Evolutionary conservation across 108 stramenopile species (phyloP).

Genomic region (Cyclotella choctawhatcheeana): DNA sequence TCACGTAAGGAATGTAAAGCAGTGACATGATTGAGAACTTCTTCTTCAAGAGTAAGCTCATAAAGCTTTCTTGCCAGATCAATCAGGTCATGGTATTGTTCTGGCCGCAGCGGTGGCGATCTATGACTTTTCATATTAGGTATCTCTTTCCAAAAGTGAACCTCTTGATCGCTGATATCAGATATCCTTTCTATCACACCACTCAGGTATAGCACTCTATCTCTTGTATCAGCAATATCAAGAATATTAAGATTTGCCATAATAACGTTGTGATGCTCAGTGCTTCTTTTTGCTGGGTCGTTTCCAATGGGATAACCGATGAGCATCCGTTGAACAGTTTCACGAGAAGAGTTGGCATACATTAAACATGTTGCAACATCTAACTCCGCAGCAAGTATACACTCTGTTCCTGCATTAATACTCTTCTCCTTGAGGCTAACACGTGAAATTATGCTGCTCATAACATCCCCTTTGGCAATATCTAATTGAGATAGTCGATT

Average conservation of each 20-base stretch:
- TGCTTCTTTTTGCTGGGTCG: neutral
- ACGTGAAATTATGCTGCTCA: slow-evolving; percentile 32
- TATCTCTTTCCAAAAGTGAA: slow-evolving; percentile 35
- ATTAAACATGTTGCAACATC: slow-evolving; percentile 32
- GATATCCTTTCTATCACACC: slow-evolving; percentile 32
- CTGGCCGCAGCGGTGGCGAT: neutral
- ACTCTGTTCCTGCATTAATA: slow-evolving; percentile 25
- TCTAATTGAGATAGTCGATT: slow-evolving; percentile 46
- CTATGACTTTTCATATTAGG: neutral
- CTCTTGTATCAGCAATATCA: slow-evolving; percentile 34
- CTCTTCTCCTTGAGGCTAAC: slow-evolving; percentile 27
- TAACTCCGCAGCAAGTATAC: slow-evolving; percentile 36
- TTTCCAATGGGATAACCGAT: slow-evolving; percentile 22
- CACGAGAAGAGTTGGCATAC: slow-evolving; percentile 36
- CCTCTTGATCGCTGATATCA: slow-evolving; percentile 34
- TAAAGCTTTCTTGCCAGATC: slow-evolving; percentile 30
- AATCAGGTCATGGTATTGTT: slow-evolving; percentile 20
- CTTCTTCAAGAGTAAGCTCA: slow-evolving; percentile 26
- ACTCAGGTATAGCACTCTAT: slow-evolving; percentile 33
- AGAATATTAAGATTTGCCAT: slow-evolving; percentile 27
- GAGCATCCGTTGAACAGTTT: slow-evolving; percentile 31
- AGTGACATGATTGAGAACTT: slow-evolving; percentile 31
- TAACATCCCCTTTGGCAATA: slow-evolving; percentile 30
- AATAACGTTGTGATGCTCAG: slow-evolving; percentile 18
- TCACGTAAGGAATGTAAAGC: slow-evolving; percentile 27